Conservation (phyloP, 139 green algal genomes). For the Microglena sp. region DNA sequence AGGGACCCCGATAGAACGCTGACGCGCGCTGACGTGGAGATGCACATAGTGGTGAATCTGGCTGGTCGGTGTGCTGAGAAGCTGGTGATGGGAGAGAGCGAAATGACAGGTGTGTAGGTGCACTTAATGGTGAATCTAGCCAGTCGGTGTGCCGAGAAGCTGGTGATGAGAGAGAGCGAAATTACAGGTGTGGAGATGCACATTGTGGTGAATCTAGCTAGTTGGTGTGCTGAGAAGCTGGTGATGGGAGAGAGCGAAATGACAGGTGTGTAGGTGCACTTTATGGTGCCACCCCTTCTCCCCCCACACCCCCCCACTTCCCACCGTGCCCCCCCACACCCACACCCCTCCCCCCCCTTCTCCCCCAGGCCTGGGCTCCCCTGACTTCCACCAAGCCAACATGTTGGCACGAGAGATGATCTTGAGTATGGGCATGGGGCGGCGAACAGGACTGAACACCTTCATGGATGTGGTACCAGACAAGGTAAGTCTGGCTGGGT, state of each 20-base stretch:
- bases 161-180: slow-evolving; percentile 70
- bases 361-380: slow-evolving; percentile 27
- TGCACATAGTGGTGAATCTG: slow-evolving; percentile 55
- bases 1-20: slow-evolving; percentile 38
- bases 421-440: slow-evolving; percentile 62
- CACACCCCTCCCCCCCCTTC: not conserved
- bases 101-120: slow-evolving; percentile 53
- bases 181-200: slow-evolving; percentile 49
- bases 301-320: not conserved
- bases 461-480: slow-evolving; percentile 44
- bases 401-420: slow-evolving; percentile 81
- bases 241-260: slow-evolving; percentile 70
- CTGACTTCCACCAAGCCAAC: slow-evolving; percentile 60
- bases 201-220: slow-evolving; percentile 64
- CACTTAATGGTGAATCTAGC: slow-evolving; percentile 62
- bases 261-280: slow-evolving; percentile 44
- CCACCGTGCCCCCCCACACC: not conserved
- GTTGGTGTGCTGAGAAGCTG: slow-evolving; percentile 64
- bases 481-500: not conserved
- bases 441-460: slow-evolving; percentile 55
- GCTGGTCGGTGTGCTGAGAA: slow-evolving; percentile 66
- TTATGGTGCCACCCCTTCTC: slow-evolving; percentile 51
- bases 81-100: slow-evolving; percentile 67
- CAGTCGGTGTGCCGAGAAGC: slow-evolving; percentile 60
- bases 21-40: slow-evolving; percentile 72